Evolutionary conservation across 2,329 filamentous ascomycete species (phyloP).

Genomic region (Cladobotryum protrusum): DNA sequence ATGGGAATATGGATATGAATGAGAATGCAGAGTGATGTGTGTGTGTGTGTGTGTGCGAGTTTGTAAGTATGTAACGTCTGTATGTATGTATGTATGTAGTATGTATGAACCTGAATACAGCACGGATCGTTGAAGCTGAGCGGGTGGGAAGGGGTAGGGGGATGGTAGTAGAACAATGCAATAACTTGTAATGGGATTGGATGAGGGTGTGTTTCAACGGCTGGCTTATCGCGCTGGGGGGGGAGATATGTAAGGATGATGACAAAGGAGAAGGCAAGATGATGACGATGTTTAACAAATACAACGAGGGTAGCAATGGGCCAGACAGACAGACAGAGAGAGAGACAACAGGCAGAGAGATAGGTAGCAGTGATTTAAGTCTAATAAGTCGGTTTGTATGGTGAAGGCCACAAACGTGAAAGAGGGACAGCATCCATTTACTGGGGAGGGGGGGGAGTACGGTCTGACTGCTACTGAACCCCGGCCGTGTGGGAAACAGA

Average conservation of each 20-base stretch:
- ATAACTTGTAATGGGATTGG: not conserved
- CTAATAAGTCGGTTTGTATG: not conserved
- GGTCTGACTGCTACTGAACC: no score
- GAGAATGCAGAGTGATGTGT: no score
- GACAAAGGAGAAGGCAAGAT: not conserved
- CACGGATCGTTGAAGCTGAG: not conserved
- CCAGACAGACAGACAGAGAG: no score
- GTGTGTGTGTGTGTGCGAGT: no score
- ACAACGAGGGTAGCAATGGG: not conserved
- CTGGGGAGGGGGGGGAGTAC: no score
- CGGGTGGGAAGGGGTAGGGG: not conserved
- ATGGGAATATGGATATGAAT: no score
- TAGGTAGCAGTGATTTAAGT: no score
- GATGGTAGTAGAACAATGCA: not conserved
- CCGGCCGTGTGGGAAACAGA: no score
- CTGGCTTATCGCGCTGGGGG: not conserved
- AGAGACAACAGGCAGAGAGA: no score
- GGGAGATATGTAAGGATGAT: not conserved
- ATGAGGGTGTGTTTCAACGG: no score
- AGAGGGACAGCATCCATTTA: no score
- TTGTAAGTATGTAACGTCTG: no score
- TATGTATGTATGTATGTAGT: not conserved
- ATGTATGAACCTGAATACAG: not conserved
- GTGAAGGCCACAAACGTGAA: not conserved
- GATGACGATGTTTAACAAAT: not conserved